These are phyloP conservation scores for Beta vulgaris DNA, from an alignment of 148 eudicot species.

Conservation along the genomic window DNA sequence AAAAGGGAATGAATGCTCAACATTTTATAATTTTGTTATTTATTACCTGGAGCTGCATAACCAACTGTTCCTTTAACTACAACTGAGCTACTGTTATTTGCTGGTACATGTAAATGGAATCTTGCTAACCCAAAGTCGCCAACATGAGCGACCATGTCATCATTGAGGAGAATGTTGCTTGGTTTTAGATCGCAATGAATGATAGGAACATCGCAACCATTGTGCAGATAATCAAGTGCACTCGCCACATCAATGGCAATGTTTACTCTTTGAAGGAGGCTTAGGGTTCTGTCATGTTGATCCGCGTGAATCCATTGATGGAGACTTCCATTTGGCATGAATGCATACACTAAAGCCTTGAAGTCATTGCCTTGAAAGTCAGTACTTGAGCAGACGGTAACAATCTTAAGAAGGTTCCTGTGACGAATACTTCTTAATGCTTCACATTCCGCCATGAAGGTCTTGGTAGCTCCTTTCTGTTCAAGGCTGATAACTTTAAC, in stretches of 20 bases:
- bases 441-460: conserved; percentile 31
- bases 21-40: no score
- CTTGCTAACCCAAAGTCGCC: conserved; percentile 30
- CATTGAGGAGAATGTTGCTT: no score
- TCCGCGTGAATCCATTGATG: conserved; percentile 24
- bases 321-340: conserved; percentile 30
- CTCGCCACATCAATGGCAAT: no score
- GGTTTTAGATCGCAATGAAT: no score
- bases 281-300: background rate
- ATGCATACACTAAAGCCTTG: conserved; percentile 34
- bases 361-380: conserved; percentile 28
- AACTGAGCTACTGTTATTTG: conserved; percentile 15
- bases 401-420: conserved; percentile 23
- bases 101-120: background rate
- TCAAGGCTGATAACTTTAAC: conserved; percentile 27
- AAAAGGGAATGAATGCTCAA: background rate
- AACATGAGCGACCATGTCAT: conserved; percentile 21
- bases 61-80: conserved; percentile 28
- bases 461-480: conserved; percentile 21
- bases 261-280: conserved; percentile 26
- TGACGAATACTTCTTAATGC: conserved; percentile 31
- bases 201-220: no score
- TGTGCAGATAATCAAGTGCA: no score
- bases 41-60: conserved; percentile 27
- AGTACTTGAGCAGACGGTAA: conserved; percentile 31